Conservation (phyloP, 768 basidiomycete genomes). For the Calocera cornea region DNA sequence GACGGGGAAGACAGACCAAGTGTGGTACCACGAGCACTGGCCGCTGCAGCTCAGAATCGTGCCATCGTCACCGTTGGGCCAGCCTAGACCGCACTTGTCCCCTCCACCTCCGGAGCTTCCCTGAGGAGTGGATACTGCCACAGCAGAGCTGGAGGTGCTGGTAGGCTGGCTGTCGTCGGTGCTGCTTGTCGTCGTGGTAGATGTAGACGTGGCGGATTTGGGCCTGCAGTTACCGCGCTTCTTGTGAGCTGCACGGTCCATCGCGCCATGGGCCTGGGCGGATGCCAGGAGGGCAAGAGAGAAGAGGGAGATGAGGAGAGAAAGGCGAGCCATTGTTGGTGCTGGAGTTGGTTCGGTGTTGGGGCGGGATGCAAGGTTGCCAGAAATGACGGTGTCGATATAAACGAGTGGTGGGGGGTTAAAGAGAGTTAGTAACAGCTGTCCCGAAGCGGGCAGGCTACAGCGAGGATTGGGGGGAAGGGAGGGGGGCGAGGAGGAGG, state of each 20-base stretch:
- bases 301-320: conserved; percentile 3
- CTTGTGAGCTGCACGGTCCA: conserved; percentile 25
- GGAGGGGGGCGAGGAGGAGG: conserved; percentile 34
- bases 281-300: conserved; percentile 20
- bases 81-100: conserved; percentile 50
- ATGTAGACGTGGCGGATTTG: conserved; percentile 4
- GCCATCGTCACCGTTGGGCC: conserved; percentile 43
- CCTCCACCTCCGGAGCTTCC: conserved; percentile 1
- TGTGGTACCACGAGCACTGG: conserved; percentile 35
- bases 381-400: neutral
- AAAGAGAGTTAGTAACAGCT: neutral
- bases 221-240: conserved; percentile 41
- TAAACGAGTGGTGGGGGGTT: neutral
- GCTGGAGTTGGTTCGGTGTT: neutral
- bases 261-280: conserved; percentile 27
- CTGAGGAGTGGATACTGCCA: conserved; percentile 13
- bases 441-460: conserved; percentile 32
- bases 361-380: neutral
- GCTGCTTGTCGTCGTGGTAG: neutral
- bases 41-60: conserved; percentile 36
- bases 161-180: conserved; percentile 8
- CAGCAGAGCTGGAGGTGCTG: conserved; percentile 13
- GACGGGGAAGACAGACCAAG: conserved; percentile 47
- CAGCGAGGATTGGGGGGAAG: conserved; percentile 37
- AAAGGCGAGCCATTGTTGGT: conserved; percentile 5